Base-by-base conservation (phyloP, 805 yeast species). In the Komagataella phaffii region DNA sequence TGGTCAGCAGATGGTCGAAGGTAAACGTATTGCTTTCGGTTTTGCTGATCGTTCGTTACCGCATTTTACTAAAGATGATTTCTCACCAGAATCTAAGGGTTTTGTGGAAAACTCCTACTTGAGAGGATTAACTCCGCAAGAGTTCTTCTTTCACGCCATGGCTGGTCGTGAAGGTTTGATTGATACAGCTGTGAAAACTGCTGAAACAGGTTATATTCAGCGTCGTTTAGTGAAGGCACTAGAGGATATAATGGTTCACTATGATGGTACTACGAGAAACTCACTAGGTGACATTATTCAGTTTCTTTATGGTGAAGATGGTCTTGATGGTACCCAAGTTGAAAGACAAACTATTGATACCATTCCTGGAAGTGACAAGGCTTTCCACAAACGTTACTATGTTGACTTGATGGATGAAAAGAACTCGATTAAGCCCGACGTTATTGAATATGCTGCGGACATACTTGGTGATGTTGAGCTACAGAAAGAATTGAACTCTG, bases 131-230 rank as follows among this genome's bases (percentile, higher is more conserved):
- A 90, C 99, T 5, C 99, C 99, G 40, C 98, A 93, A 69, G 99
- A 93, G 68, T 93, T 93, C 68, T 90, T 93, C 67, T 93, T 93
- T 84, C 99, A 93, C 67, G 97, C 98, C 51, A 93, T 93, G 96
- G 98, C 99, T 64, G 99, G 99, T 75, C 88, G 99, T 79, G 99
- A 93, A 74, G 99, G 99, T 76, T 76, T 93, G 65, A 95, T 93
- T 66, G 99, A 93, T 77, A 93, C 99, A 52, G 99, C 99, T 14
- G 99, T 93, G 49, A 93, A 93, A 69, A 93, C 99, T 46, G 98
- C 99, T 2, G 98, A 91, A 71, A 90, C 98, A 24, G 98, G 98
- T 72, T 91, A 91, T 68, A 90, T 91, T 64, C 98, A 91, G 72
- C 91, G 98, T 76, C 91, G 98, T 78, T 74, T 91, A 67, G 95